Evolutionary conservation across 208 protist species (phyloP).

Genomic region (Novymonas esmeraldas): DNA sequence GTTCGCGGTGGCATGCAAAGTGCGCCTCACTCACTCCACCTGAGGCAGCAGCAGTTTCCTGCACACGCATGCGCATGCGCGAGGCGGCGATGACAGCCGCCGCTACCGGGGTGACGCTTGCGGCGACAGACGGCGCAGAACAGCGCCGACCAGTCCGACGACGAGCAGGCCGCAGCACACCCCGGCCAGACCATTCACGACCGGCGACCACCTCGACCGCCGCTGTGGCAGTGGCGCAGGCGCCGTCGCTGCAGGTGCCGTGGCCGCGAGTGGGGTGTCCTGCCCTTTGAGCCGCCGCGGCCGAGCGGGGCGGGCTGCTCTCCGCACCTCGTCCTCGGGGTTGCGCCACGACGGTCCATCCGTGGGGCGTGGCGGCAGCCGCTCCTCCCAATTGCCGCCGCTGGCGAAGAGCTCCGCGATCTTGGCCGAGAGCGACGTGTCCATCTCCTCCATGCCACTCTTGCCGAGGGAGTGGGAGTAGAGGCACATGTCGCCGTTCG

Average conservation of each 20-base stretch:
- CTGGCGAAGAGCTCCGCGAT: constrained; percentile 72
- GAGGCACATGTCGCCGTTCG: constrained; percentile 77
- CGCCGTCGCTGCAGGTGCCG: constrained; percentile 1
- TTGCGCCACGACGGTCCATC: constrained; percentile 84
- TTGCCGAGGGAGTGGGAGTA: constrained; percentile 71
- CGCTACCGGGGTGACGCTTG: neutral
- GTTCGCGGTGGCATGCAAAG: too few relatives aligned
- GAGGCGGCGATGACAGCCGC: neutral
- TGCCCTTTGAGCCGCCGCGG: constrained; percentile 19
- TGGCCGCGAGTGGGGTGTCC: constrained; percentile 1
- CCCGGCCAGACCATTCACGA: constrained; percentile 21
- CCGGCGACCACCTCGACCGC: constrained; percentile 14
- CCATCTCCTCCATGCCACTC: constrained; percentile 35
- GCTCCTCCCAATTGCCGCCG: constrained; percentile 74
- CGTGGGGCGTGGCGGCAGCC: constrained; percentile 55
- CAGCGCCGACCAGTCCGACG: constrained; percentile 16
- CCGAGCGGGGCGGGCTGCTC: constrained; percentile 38
- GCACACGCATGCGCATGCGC: neutral
- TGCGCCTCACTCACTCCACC: neutral
- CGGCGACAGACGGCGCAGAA: constrained; percentile 14
- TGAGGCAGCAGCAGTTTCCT: too few relatives aligned
- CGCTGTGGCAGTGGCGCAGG: neutral
- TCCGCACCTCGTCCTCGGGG: constrained; percentile 53
- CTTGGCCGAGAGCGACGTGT: constrained; percentile 57
- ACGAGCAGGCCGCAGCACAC: constrained; percentile 30